Evolutionary conservation across 768 basidiomycete species (phyloP).

Genomic region (Jaapia argillacea): DNA sequence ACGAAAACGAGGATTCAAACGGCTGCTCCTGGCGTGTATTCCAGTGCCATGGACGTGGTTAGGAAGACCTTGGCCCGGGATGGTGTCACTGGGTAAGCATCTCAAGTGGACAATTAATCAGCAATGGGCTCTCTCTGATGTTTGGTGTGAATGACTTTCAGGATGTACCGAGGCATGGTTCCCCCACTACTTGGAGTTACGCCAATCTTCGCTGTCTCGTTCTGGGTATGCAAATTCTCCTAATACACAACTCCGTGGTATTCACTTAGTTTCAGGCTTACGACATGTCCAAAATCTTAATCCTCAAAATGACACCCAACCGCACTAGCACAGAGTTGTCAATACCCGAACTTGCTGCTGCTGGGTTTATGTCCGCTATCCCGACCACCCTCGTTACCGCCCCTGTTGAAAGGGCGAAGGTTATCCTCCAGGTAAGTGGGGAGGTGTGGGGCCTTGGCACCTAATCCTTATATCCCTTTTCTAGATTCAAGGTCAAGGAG

Average conservation of each 20-base stretch:
- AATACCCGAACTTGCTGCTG: conserved; percentile 73
- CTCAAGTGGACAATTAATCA: background rate
- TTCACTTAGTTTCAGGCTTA: conserved; percentile 54
- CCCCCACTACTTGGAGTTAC: conserved; percentile 92
- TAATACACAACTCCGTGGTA: background rate
- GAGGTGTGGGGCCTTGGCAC: too few species aligned
- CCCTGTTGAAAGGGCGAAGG: conserved; percentile 95
- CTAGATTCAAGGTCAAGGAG: conserved; percentile 87
- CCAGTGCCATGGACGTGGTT: conserved; percentile 88
- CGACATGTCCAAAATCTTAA: conserved; percentile 83
- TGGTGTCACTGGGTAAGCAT: conserved; percentile 71
- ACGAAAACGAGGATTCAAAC: conserved; percentile 97
- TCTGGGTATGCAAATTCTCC: conserved; percentile 62
- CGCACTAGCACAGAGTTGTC: conserved; percentile 55
- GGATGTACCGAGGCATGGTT: conserved; percentile 87
- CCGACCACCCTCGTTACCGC: conserved; percentile 90
- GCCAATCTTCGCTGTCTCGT: conserved; percentile 95
- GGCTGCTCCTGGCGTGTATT: conserved; percentile 80
- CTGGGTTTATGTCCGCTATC: conserved; percentile 90
- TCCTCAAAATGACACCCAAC: conserved; percentile 70
- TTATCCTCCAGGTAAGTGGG: conserved; percentile 78
- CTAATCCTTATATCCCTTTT: conserved; percentile 5
- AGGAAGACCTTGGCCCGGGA: conserved; percentile 86
- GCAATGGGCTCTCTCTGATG: background rate
- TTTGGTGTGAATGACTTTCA: conserved; percentile 18